Evolutionary conservation across 768 basidiomycete species (phyloP).

Genomic region (Leucosporidium scottii): DNA sequence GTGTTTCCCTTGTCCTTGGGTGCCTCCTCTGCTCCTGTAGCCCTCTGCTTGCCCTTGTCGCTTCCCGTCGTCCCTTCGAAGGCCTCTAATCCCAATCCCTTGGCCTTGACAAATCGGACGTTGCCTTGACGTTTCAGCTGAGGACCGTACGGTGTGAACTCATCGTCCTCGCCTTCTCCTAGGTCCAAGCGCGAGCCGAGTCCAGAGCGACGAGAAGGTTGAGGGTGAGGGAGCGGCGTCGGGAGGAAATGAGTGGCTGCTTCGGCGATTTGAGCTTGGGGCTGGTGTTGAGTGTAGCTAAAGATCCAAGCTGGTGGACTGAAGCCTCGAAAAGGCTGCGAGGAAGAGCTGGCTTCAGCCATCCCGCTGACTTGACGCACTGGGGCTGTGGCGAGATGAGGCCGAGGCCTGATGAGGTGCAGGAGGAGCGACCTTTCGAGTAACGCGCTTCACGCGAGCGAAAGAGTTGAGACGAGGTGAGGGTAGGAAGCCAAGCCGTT

Average conservation of each 20-base stretch:
- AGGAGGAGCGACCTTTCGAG: too few relatives aligned
- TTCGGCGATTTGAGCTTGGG: not conserved
- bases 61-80: not conserved
- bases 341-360: not conserved
- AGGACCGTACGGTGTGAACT: not conserved
- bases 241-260: not conserved
- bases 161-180: not conserved
- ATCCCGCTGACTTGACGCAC: too few relatives aligned
- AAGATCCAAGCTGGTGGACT: not conserved
- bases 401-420: too few relatives aligned
- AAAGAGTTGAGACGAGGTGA: too few relatives aligned
- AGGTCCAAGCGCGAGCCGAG: not conserved
- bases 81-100: not conserved
- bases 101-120: slow-evolving; percentile 50
- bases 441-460: too few relatives aligned
- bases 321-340: not conserved
- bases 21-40: not conserved
- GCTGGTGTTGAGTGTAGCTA: not conserved
- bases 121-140: not conserved
- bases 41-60: not conserved
- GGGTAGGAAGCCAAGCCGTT: too few relatives aligned
- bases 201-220: not conserved
- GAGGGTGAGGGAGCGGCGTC: not conserved
- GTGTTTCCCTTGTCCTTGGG: slow-evolving; percentile 3
- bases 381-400: too few relatives aligned